Conservation (phyloP, 495 filamentous ascomycete genomes). For the Aspergillus nidulans region DNA sequence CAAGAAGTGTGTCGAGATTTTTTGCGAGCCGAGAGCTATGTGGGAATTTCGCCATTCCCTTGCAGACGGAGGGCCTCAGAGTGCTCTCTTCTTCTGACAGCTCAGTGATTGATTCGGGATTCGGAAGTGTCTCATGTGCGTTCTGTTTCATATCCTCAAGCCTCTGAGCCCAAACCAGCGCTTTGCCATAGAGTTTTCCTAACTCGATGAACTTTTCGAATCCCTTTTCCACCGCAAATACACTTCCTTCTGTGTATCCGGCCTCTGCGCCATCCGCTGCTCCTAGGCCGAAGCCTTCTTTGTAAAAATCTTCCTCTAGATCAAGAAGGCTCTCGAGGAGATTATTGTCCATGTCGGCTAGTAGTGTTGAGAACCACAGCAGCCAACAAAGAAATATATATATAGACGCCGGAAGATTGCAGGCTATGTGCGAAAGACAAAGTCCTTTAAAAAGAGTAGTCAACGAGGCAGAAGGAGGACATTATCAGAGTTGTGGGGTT, state of each 20-base stretch:
- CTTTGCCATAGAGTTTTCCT: constrained; percentile 76
- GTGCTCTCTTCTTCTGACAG: constrained; percentile 13
- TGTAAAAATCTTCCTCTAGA: constrained; percentile 81
- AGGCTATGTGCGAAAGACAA: neutral
- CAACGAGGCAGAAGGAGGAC: neutral
- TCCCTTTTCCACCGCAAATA: constrained; percentile 87
- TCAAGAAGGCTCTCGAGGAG: constrained; percentile 68
- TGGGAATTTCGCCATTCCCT: constrained; percentile 45
- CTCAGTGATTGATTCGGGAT: constrained; percentile 1
- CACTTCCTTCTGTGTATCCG: constrained; percentile 80
- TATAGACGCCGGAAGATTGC: neutral
- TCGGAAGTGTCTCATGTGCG: neutral
- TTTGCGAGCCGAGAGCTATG: constrained; percentile 62
- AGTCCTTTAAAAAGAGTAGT: constrained; percentile 4
- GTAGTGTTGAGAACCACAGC: neutral
- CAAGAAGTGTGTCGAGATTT: constrained; percentile 67
- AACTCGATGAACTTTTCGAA: constrained; percentile 84
- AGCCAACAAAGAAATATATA: constrained; percentile 2
- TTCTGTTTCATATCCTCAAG: constrained; percentile 29
- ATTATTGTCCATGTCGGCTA: constrained; percentile 41
- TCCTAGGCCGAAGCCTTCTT: constrained; percentile 75
- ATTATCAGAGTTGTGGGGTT: neutral
- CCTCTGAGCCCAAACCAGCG: constrained; percentile 72
- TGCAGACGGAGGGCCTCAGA: constrained; percentile 30
- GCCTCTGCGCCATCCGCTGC: constrained; percentile 70